Evolutionary conservation across 129 eudicot species (phyloP).

Genomic region (Sambucus nigra): DNA sequence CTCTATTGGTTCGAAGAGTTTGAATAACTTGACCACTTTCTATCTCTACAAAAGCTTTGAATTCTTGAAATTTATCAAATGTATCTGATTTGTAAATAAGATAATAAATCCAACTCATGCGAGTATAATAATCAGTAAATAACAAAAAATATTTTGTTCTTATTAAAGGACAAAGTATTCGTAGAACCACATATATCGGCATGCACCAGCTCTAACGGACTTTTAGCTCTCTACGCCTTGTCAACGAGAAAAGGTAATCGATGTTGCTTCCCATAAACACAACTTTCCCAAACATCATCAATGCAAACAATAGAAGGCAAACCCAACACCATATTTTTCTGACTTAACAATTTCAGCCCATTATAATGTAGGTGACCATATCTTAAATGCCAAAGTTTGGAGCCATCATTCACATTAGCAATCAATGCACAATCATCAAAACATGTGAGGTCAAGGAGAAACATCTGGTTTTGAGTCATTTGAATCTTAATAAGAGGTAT

Average conservation of each 20-base stretch:
- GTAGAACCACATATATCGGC: neutral
- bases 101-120: too few relatives aligned
- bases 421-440: too few relatives aligned
- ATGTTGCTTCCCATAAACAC: constrained; percentile 1
- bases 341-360: neutral
- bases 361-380: neutral
- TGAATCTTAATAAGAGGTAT: too few relatives aligned
- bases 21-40: too few relatives aligned
- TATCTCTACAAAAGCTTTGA: too few relatives aligned
- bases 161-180: neutral
- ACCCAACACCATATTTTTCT: neutral
- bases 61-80: too few relatives aligned
- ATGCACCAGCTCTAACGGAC: neutral
- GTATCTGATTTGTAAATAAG: too few relatives aligned
- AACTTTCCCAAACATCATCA: neutral
- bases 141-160: neutral
- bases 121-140: neutral
- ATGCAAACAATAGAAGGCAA: neutral
- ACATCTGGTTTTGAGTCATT: too few relatives aligned
- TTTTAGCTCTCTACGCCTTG: neutral
- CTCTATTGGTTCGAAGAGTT: too few relatives aligned
- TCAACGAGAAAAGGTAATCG: neutral
- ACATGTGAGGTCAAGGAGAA: too few relatives aligned
- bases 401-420: too few relatives aligned
- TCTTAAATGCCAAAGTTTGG: neutral